Percentiles rank a stretch among this genome's conserved stretches.
phyloP scores from a whole-genome alignment of 2,329 filamentous ascomycete genomes.

The Cercospora janseana region DNA sequence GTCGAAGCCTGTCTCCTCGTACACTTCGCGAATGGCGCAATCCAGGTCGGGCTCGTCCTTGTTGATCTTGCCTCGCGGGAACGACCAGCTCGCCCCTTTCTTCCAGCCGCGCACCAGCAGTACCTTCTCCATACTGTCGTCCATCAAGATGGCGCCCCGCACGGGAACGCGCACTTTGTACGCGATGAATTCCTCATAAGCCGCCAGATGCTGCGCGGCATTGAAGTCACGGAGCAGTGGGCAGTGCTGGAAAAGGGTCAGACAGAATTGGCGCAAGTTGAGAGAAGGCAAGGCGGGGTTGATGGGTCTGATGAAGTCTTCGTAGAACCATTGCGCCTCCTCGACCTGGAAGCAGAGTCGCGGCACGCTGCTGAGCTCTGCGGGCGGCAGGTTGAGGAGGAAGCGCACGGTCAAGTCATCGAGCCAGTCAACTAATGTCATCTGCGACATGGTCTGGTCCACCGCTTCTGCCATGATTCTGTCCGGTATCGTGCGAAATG shows the following conservation, averaged over 20 bases:
- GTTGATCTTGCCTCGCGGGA: slow-evolving; percentile 95
- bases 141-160: slow-evolving; percentile 87
- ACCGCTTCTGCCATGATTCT: slow-evolving; percentile 54
- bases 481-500: slow-evolving; percentile 47
- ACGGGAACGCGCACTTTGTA: slow-evolving; percentile 97
- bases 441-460: slow-evolving; percentile 57
- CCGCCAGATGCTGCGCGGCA: slow-evolving; percentile 71
- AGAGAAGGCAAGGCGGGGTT: slow-evolving; percentile 80
- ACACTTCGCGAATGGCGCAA: slow-evolving; percentile 90
- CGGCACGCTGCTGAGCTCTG: slow-evolving; percentile 84
- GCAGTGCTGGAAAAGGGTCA: slow-evolving; percentile 91
- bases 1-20: slow-evolving; percentile 93
- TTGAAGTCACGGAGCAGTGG: slow-evolving; percentile 82
- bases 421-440: slow-evolving; percentile 92
- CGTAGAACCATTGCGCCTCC: slow-evolving; percentile 99
- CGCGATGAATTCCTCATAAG: slow-evolving; percentile 86
- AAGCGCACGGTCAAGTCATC: slow-evolving; percentile 98
- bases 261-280: slow-evolving; percentile 78
- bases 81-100: slow-evolving; percentile 93
- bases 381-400: slow-evolving; percentile 91
- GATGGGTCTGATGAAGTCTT: slow-evolving; percentile 88
- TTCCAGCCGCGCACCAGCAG: slow-evolving; percentile 98
- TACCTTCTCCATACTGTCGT: slow-evolving; percentile 88
- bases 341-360: slow-evolving; percentile 98
- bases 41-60: slow-evolving; percentile 92